These are phyloP conservation scores for Arachis stenosperma DNA, from an alignment of 306 rosid genomes.

Conservation along the genomic window DNA sequence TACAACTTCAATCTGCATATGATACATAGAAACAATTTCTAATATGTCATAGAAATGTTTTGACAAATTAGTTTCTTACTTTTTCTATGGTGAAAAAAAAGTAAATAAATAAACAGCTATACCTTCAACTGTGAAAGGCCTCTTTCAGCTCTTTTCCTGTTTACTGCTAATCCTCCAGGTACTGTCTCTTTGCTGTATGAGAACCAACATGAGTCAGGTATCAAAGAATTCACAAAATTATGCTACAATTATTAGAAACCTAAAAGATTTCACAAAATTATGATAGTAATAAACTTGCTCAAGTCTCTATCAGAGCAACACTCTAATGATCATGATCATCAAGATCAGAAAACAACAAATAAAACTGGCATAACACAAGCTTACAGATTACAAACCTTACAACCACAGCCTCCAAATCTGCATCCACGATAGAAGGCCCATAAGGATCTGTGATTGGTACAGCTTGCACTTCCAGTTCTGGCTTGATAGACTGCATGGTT, in stretches of 20 bases:
- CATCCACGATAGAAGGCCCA: slow-evolving; percentile 91
- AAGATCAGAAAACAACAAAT: slow-evolving; percentile 18
- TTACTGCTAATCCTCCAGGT: slow-evolving; percentile 89
- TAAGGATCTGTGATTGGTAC: slow-evolving; percentile 87
- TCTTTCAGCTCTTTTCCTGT: slow-evolving; percentile 78
- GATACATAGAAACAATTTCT: slow-evolving; percentile 27
- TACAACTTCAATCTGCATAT: slow-evolving; percentile 91
- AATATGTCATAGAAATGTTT: not conserved
- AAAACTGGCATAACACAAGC: slow-evolving; percentile 3
- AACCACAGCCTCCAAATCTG: slow-evolving; percentile 83
- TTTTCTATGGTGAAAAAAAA: slow-evolving; percentile 10
- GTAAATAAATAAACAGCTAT: slow-evolving; percentile 31
- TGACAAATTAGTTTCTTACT: not conserved
- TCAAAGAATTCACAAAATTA: not conserved
- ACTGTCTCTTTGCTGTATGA: slow-evolving; percentile 87
- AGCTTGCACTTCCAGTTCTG: slow-evolving; percentile 69
- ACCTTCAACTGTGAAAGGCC: slow-evolving; percentile 86
- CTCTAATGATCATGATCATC: not conserved
- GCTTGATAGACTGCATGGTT: slow-evolving; percentile 77
- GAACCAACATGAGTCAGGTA: slow-evolving; percentile 39
- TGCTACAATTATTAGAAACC: not conserved
- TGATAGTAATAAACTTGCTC: slow-evolving; percentile 2
- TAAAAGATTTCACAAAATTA: slow-evolving; percentile 28
- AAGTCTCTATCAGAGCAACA: slow-evolving; percentile 25
- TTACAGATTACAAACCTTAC: slow-evolving; percentile 68